Evolutionary conservation across 441 rosid species (phyloP).

Genomic region (Daphne laureola): DNA sequence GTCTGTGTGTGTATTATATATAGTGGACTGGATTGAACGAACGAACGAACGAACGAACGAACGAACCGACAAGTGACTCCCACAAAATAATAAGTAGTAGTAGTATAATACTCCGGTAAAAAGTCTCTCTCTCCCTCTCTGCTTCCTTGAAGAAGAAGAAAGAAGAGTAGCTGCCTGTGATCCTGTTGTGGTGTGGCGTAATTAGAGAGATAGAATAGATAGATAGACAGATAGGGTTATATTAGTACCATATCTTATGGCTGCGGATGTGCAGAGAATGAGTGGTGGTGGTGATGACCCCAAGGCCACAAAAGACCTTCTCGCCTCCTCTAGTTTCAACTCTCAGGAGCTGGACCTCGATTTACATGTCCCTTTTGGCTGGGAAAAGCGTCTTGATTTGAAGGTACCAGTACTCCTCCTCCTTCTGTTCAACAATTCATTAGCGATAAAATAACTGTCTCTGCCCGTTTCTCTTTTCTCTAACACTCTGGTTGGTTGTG

Average conservation of each 20-base stretch:
- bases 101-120: no score
- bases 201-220: no score
- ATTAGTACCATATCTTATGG: background rate
- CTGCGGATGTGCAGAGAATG: slow-evolving; percentile 48
- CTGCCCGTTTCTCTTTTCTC: background rate
- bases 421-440: no score
- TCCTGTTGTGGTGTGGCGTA: no score
- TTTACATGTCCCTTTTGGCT: slow-evolving; percentile 70
- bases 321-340: slow-evolving; percentile 18
- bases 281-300: slow-evolving; percentile 31
- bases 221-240: no score
- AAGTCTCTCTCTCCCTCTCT: no score
- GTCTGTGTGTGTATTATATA: no score
- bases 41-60: no score
- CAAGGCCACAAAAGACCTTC: slow-evolving; percentile 47
- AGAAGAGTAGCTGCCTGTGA: background rate
- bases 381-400: slow-evolving; percentile 85
- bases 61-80: no score
- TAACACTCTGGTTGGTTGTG: background rate
- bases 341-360: slow-evolving; percentile 78
- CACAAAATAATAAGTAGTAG: no score
- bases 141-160: slow-evolving; percentile 3
- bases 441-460: background rate
- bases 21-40: no score
- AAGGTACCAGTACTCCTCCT: slow-evolving; percentile 33